phyloP scores from a whole-genome alignment of 352 stramenopile genomes.

The Bremia lactucae region DNA sequence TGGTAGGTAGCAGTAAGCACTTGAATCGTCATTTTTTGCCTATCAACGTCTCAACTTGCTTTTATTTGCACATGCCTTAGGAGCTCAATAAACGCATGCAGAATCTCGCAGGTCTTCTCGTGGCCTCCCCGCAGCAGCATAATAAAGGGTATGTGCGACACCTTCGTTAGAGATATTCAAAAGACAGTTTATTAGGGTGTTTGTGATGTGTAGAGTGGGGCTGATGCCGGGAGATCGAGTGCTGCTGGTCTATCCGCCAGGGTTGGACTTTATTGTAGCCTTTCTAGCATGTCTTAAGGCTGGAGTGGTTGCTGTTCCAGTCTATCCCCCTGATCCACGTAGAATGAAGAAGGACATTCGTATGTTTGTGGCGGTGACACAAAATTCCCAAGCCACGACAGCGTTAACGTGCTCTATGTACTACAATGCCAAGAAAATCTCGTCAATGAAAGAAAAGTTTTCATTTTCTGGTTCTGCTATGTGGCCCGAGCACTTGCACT shows the following conservation, averaged over 20 bases:
- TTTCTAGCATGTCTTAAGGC: conserved; percentile 94
- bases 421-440: conserved; percentile 91
- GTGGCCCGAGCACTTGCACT: conserved; percentile 85
- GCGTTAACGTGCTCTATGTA: conserved; percentile 91
- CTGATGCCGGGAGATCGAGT: conserved; percentile 69
- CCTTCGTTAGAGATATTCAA: no score
- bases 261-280: conserved; percentile 94
- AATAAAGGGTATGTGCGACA: conserved; percentile 40
- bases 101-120: conserved; percentile 54
- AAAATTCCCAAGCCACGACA: conserved; percentile 85
- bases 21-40: not conserved
- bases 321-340: conserved; percentile 86
- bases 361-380: conserved; percentile 91
- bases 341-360: conserved; percentile 92
- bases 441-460: conserved; percentile 72
- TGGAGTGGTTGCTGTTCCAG: conserved; percentile 89
- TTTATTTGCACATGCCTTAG: no score
- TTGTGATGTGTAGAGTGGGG: conserved; percentile 39
- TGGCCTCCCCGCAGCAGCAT: conserved; percentile 37
- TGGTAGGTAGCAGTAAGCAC: conserved; percentile 20
- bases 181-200: no score
- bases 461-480: conserved; percentile 42
- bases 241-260: conserved; percentile 95
- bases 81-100: conserved; percentile 58
- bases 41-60: no score